Conservation (phyloP, 768 basidiomycete species). For the Lactifluus hygrophoroides region DNA sequence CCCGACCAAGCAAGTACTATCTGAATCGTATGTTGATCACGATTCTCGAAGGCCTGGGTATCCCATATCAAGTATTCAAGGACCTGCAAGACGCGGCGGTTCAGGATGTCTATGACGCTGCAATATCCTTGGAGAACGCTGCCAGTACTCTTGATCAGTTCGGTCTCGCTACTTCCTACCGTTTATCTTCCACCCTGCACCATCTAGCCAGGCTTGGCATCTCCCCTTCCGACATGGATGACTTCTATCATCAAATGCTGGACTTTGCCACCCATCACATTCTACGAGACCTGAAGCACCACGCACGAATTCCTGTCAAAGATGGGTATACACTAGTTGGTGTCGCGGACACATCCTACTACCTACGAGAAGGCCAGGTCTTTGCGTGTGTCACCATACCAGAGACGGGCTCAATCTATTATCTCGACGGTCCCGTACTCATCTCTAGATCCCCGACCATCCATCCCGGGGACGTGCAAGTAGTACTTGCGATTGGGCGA, state of each 20-base stretch:
- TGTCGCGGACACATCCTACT: slow-evolving; percentile 55
- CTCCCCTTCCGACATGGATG: slow-evolving; percentile 29
- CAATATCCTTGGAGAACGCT: slow-evolving; percentile 35
- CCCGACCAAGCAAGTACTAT: slow-evolving; percentile 47
- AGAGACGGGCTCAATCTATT: slow-evolving; percentile 31
- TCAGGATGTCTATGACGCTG: slow-evolving; percentile 36
- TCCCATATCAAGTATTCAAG: slow-evolving; percentile 46
- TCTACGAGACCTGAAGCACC: slow-evolving; percentile 55
- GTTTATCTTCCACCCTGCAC: slow-evolving; percentile 43
- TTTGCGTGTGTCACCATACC: slow-evolving; percentile 49
- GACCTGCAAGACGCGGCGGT: slow-evolving; percentile 46
- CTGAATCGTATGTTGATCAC: slow-evolving; percentile 60
- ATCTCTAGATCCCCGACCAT: slow-evolving; percentile 61
- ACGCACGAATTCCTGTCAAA: slow-evolving; percentile 58
- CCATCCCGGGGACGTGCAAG: slow-evolving; percentile 59
- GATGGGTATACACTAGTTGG: slow-evolving; percentile 62
- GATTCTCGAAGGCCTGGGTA: slow-evolving; percentile 51
- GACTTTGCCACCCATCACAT: slow-evolving; percentile 51
- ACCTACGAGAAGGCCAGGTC: slow-evolving; percentile 45
- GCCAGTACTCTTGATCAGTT: slow-evolving; percentile 44
- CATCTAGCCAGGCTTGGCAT: slow-evolving; percentile 43
- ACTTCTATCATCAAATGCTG: slow-evolving; percentile 45
- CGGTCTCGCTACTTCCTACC: slow-evolving; percentile 51
- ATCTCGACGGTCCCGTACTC: slow-evolving; percentile 45
- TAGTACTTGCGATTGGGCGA: slow-evolving; percentile 51